Evolutionary conservation across 2,329 filamentous ascomycete species (phyloP).

Genomic region (Thermochaetoides dissita): DNA sequence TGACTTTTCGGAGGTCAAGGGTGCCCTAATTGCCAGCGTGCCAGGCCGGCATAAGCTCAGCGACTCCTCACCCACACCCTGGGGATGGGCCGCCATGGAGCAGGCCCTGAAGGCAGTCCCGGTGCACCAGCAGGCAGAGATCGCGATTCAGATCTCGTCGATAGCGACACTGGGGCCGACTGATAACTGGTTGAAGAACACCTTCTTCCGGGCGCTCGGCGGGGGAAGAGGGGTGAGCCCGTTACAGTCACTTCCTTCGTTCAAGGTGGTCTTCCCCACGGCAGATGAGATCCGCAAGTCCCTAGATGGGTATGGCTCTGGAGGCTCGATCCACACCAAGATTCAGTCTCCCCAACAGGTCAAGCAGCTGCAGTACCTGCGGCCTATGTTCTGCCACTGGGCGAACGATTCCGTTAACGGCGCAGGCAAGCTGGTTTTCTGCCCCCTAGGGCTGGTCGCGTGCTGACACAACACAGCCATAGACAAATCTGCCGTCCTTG

Average conservation of each 20-base stretch:
- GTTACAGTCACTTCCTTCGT: conserved; percentile 25
- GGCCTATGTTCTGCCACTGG: conserved; percentile 63
- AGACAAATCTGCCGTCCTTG: conserved; percentile 14
- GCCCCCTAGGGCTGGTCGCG: conserved; percentile 2
- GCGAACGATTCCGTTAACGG: conserved; percentile 40
- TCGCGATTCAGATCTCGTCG: conserved; percentile 60
- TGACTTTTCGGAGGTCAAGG: conserved; percentile 57
- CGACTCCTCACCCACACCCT: conserved; percentile 39
- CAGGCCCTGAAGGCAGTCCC: conserved; percentile 44
- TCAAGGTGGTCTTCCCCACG: conserved; percentile 70
- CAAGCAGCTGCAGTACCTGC: conserved; percentile 61
- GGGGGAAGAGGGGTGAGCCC: conserved; percentile 16
- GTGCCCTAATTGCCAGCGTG: conserved; percentile 63
- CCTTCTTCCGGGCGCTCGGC: conserved; percentile 40
- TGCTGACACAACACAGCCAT: background rate
- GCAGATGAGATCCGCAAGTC: conserved; percentile 62
- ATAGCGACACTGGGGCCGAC: conserved; percentile 63
- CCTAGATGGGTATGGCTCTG: conserved; percentile 64
- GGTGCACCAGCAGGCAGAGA: conserved; percentile 27
- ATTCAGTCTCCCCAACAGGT: conserved; percentile 54
- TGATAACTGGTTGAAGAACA: conserved; percentile 57
- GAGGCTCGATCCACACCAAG: conserved; percentile 71
- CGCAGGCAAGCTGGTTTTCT: conserved; percentile 14
- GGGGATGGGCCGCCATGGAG: conserved; percentile 61
- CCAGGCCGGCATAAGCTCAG: conserved; percentile 50